phyloP scores from a whole-genome alignment of 257 asterid species.

The Solanum ahanhuiri region DNA sequence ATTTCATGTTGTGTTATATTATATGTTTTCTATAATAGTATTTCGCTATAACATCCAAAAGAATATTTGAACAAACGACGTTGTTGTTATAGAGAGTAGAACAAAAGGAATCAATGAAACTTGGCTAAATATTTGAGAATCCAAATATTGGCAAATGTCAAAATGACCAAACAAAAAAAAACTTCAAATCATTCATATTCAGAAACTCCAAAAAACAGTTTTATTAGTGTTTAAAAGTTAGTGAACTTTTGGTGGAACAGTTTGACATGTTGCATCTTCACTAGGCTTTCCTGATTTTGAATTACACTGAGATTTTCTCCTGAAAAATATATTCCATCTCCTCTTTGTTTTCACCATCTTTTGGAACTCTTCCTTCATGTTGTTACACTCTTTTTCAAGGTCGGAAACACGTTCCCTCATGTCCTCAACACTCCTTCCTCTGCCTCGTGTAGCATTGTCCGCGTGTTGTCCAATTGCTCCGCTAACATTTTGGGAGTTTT shows the following conservation, averaged over 20 bases:
- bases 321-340: conserved; percentile 70
- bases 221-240: neutral
- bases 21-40: neutral
- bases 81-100: neutral
- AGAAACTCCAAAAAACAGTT: neutral
- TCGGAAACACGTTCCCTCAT: conserved; percentile 65
- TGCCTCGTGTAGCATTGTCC: neutral
- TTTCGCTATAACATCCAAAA: neutral
- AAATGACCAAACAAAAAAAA: neutral
- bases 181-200: neutral
- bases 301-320: conserved; percentile 36
- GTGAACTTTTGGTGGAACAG: neutral
- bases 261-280: conserved; percentile 3
- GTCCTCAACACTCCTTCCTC: conserved; percentile 31
- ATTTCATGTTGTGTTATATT: neutral
- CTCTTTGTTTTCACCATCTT: conserved; percentile 50
- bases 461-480: conserved; percentile 16
- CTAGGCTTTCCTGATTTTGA: conserved; percentile 10
- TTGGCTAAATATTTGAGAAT: neutral
- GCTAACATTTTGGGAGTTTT: conserved; percentile 42
- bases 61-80: neutral
- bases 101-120: neutral
- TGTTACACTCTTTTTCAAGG: conserved; percentile 74
- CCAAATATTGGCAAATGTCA: neutral
- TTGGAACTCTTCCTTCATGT: conserved; percentile 61